A percentile compares a stretch with the other conserved stretches of the same genome.
Conservation (phyloP, 352 stramenopile species). For the Phytophthora kernoviae region DNA sequence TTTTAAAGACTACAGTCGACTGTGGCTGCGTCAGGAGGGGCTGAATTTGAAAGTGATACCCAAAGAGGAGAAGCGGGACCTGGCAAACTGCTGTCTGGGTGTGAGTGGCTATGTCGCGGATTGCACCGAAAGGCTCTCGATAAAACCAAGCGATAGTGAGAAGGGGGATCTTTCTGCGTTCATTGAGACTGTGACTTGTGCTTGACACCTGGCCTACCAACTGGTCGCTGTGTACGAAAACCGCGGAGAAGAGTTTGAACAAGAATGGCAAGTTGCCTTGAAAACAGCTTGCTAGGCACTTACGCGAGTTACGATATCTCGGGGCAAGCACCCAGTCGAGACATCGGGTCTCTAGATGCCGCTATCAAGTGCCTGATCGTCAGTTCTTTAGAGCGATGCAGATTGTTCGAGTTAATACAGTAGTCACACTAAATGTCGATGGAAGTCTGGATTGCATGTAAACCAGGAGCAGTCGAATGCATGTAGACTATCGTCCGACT, state of each 20-base stretch:
- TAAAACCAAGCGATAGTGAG: constrained; percentile 14
- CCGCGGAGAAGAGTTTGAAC: not conserved
- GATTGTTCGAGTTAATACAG: too few relatives aligned
- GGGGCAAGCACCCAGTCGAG: not conserved
- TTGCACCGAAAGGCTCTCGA: constrained; percentile 33
- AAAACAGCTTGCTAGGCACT: constrained; percentile 3
- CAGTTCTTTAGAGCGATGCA: too few relatives aligned
- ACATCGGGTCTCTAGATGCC: not conserved
- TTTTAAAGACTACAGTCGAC: constrained; percentile 3
- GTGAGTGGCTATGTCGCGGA: constrained; percentile 36
- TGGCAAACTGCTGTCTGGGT: constrained; percentile 26
- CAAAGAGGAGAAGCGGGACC: constrained; percentile 8
- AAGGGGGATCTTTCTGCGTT: constrained; percentile 8
- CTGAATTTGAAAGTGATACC: constrained; percentile 35
- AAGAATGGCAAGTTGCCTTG: not conserved
- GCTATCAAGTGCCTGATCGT: too few relatives aligned
- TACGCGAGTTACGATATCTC: not conserved
- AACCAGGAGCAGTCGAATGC: not conserved
- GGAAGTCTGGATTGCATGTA: not conserved
- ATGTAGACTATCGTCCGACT: too few relatives aligned
- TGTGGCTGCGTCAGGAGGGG: constrained; percentile 6
- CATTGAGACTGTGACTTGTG: not conserved
- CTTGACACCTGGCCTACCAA: constrained; percentile 5
- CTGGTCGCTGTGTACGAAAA: constrained; percentile 8
- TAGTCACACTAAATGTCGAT: too few relatives aligned